These are phyloP conservation scores for Tuber magnatum DNA, from an alignment of 495 filamentous ascomycete genomes.

Conservation along the genomic window DNA sequence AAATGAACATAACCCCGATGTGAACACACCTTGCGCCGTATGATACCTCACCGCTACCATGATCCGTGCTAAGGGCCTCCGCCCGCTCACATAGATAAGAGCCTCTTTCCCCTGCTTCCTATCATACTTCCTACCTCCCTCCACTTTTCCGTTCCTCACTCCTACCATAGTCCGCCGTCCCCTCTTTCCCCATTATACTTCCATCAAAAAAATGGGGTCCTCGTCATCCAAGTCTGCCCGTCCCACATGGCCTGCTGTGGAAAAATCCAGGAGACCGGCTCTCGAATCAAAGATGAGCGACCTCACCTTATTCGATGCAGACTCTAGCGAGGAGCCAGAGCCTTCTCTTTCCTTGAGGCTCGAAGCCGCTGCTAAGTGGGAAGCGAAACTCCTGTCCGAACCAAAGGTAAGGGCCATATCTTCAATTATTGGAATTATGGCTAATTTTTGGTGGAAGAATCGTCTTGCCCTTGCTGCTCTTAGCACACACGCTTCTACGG, in stretches of 20 bases:
- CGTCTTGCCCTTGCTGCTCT: constrained; percentile 46
- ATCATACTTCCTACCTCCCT: constrained; percentile 2
- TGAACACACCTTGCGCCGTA: constrained; percentile 6
- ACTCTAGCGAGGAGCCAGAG: constrained; percentile 13
- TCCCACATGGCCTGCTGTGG: constrained; percentile 20
- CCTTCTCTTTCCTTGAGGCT: constrained; percentile 21
- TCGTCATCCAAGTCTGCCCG: constrained; percentile 26
- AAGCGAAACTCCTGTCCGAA: constrained; percentile 30
- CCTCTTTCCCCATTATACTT: not conserved
- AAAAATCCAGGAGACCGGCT: constrained; percentile 14
- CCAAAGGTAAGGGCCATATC: constrained; percentile 26
- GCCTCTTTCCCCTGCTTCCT: not conserved
- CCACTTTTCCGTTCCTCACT: not conserved
- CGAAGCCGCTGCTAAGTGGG: constrained; percentile 25
- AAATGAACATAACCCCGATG: constrained; percentile 22
- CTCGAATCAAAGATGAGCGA: constrained; percentile 22
- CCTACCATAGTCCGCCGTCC: not conserved
- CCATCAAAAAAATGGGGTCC: constrained; percentile 23
- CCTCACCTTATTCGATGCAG: constrained; percentile 13
- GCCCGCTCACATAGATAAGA: not conserved
- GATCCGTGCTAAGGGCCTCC: not conserved
- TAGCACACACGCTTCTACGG: constrained; percentile 50
- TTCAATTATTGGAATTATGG: constrained; percentile 4
- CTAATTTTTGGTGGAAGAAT: constrained; percentile 20
- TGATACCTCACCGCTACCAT: not conserved